Evolutionary conservation across 805 yeast species (phyloP), one percentile per base, ranked within the genome.

Genomic region (Schwanniomyces yamadae): DNA sequence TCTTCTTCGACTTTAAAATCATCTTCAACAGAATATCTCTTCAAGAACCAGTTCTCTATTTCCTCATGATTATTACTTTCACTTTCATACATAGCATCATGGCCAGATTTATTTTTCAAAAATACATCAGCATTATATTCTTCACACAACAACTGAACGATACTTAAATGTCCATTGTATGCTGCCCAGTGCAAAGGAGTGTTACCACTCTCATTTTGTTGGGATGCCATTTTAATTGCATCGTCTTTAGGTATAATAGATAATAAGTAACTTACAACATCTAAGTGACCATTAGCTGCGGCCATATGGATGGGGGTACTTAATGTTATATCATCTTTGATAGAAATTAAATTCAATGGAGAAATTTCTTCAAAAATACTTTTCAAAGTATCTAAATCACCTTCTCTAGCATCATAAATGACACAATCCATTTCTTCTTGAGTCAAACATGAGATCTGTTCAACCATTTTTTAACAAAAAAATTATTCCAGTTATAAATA

Each of bases 131-230:
- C 95, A 4, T 75, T 73, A 48, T 77, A 84, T 39, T 77, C 72
- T 14, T 84, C 91, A 58, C 91, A 81, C 28, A 93, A 65, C 9
- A 77, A 50, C 55, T 83, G 63, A 14, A 87, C 91, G 6, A 82
- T 66, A 3, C 75, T 80, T 39, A 87, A 59, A 50, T 89, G 89
- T 1, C 97, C 98, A 51, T 86, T 89, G 46, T 80, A 75, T 0
- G 95, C 75, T 0, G 98, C 97, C 99, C 99, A 93, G 58, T 93
- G 98, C 45, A 93, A 69, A 1, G 98, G 84, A 0, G 99, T 90
- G 58, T 93, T 93, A 2, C 98, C 99, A 14, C 84, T 78, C 33
- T 78, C 84, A 55, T 93, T 93, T 37, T 67, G 41, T 12, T 47
- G 48, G 17, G 55, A 42, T 10, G 61, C 69, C 38, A 63, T 50